Evolutionary conservation across 192 early-diverging fungal species (phyloP).

Genomic region (Coemansia nantahalensis): DNA sequence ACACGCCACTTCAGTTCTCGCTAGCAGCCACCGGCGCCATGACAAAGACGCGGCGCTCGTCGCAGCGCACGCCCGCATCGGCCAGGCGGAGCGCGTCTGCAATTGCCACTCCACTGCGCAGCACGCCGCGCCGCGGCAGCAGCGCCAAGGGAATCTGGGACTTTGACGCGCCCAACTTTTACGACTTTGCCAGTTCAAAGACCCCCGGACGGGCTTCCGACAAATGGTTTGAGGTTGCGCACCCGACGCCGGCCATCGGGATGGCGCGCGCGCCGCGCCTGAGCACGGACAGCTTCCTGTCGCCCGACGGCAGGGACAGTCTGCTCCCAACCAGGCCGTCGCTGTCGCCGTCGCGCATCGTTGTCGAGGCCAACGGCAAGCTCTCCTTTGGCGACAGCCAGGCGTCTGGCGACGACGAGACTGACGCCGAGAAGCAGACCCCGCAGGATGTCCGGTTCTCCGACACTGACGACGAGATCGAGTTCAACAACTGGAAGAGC

Average conservation of each 20-base stretch:
- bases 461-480: slow-evolving; percentile 42
- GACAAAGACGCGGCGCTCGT: slow-evolving; percentile 29
- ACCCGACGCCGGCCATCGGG: slow-evolving; percentile 41
- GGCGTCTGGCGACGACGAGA: not conserved
- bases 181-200: slow-evolving; percentile 44
- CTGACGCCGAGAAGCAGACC: not conserved
- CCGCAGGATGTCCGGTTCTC: slow-evolving; percentile 31
- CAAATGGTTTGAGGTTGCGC: slow-evolving; percentile 47
- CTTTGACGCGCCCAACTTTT: slow-evolving; percentile 49
- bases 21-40: slow-evolving; percentile 1
- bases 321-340: slow-evolving; percentile 35
- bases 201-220: slow-evolving; percentile 40
- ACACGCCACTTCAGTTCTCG: too few relatives aligned
- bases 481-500: slow-evolving; percentile 45
- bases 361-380: slow-evolving; percentile 21
- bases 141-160: slow-evolving; percentile 26
- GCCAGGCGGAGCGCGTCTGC: slow-evolving; percentile 7
- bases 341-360: slow-evolving; percentile 36
- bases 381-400: slow-evolving; percentile 19
- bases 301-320: slow-evolving; percentile 23
- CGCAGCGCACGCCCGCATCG: slow-evolving; percentile 9
- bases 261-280: slow-evolving; percentile 11
- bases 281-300: slow-evolving; percentile 17
- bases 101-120: slow-evolving; percentile 16
- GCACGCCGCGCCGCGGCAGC: slow-evolving; percentile 5